Evolutionary conservation across 768 basidiomycete species (phyloP).

Genomic region (Nidularia pulvinata): DNA sequence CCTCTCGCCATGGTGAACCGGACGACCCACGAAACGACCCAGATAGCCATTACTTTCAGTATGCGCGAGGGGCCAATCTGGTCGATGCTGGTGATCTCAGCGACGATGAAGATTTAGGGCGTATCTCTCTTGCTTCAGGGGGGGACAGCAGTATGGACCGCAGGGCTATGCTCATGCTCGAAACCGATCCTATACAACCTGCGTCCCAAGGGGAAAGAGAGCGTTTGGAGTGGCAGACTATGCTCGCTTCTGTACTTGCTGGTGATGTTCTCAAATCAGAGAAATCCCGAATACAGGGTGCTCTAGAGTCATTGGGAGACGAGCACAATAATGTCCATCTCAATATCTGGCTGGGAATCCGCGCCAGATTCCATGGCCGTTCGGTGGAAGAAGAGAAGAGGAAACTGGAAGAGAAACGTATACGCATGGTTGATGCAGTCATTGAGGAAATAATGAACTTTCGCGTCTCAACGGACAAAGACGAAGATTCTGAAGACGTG

Average conservation of each 20-base stretch:
- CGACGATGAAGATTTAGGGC: constrained; percentile 70
- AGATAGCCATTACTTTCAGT: constrained; percentile 82
- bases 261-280: constrained; percentile 96
- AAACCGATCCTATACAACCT: constrained; percentile 65
- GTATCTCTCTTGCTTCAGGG: constrained; percentile 35
- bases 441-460: constrained; percentile 86
- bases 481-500: constrained; percentile 28
- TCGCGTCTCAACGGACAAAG: constrained; percentile 42
- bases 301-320: constrained; percentile 66
- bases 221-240: constrained; percentile 93
- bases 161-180: constrained; percentile 50
- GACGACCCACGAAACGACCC: constrained; percentile 79
- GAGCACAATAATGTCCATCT: constrained; percentile 67
- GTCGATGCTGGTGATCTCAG: constrained; percentile 71
- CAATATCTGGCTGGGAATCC: constrained; percentile 88
- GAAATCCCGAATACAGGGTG: constrained; percentile 88
- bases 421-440: constrained; percentile 78
- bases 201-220: constrained; percentile 76
- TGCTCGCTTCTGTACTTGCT: constrained; percentile 90
- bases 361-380: constrained; percentile 82
- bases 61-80: constrained; percentile 59
- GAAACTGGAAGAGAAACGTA: constrained; percentile 80
- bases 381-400: constrained; percentile 82
- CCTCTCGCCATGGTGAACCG: constrained; percentile 51
- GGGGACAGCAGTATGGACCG: constrained; percentile 47